These are phyloP conservation scores for Naganishia cerealis DNA, from an alignment of 1,284 basidiomycete genomes.

Conservation along the genomic window DNA sequence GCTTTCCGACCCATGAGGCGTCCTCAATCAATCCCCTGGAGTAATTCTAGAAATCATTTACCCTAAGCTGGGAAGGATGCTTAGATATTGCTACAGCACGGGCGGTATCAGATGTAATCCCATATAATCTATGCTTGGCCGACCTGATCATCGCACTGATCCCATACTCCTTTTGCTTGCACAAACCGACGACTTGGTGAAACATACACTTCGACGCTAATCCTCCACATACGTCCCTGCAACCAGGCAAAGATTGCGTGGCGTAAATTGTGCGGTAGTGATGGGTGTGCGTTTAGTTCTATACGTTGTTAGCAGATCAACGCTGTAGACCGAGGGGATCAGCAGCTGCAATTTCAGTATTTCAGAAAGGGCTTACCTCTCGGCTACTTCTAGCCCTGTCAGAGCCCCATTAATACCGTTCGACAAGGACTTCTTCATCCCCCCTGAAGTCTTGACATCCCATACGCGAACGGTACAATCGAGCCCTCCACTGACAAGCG, in stretches of 20 bases:
- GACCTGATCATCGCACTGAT: too few relatives aligned
- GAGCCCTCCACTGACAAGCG: constrained; percentile 83
- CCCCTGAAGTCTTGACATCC: constrained; percentile 85
- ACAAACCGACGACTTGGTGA: too few relatives aligned
- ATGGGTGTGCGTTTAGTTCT: constrained; percentile 94
- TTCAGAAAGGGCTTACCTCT: constrained; percentile 26
- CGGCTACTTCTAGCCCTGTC: constrained; percentile 38
- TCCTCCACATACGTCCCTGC: constrained; percentile 62
- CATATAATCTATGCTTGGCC: too few relatives aligned
- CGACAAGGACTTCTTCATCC: constrained; percentile 55
- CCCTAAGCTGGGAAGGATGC: too few relatives aligned
- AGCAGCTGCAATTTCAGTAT: not conserved
- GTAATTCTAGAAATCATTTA: too few relatives aligned
- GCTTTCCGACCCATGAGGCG: too few relatives aligned
- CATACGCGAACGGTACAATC: constrained; percentile 96
- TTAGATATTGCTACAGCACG: too few relatives aligned
- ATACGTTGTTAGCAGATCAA: constrained; percentile 86
- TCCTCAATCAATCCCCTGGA: too few relatives aligned
- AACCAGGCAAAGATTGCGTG: constrained; percentile 87
- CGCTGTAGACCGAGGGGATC: constrained; percentile 56
- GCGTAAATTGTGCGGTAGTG: constrained; percentile 87
- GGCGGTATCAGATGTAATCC: too few relatives aligned
- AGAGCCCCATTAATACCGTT: constrained; percentile 56
- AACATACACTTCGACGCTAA: not conserved
- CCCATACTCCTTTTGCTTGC: too few relatives aligned